Evolutionary conservation across 2,329 filamentous ascomycete genomes (phyloP), one percentile per base, ranked within the genome.

Genomic region (Claviceps sp.): DNA sequence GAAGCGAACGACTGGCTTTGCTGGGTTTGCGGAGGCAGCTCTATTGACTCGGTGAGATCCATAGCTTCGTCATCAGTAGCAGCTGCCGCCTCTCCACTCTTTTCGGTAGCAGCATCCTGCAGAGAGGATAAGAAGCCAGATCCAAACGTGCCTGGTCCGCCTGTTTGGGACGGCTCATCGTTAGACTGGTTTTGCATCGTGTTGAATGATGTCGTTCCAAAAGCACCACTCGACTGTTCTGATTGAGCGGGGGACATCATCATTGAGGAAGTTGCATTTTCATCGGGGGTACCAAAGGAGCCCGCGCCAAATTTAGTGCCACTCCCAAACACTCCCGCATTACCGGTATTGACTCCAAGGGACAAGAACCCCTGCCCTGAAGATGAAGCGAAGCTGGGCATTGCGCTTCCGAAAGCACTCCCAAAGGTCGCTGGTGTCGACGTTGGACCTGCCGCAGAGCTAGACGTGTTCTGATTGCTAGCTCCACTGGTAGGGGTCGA

Each of bases 141-240:
- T 6, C 75, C 72, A 60, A 87, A 86, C 56, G 85, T 58, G 2
- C 69, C 72, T 5, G 72, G 71, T 13, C 70, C 70, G n/a, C 58
- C 50, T 11, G 59, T 37, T n/a, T 65, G 64, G 22, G 65, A 62
- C 16, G 75, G 68, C 55, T 76, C 77, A 8, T 76, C 71, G 38
- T 74, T 66, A 52, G 83, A 79, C 23, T 85, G 76, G 53, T 79
- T 80, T 1, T 77, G 72, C 45, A 74, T 73, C 5, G 77, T 74
- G 56, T 86, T 83, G 67, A 88, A 88, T 0, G 78, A 75, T 16
- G 70, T 66, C n/a, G 73, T 73, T 26, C 71, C 74, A 59, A 79
- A 76, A 49, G 52, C 59, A 63, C 66, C 37, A 51, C 62, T 38
- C 47, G 65, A 52, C 36, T 65, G 63, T 17, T 62, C 59, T 17